These are phyloP conservation scores for Jatropha curcas DNA, from an alignment of 345 rosid species.

Conservation along the genomic window DNA sequence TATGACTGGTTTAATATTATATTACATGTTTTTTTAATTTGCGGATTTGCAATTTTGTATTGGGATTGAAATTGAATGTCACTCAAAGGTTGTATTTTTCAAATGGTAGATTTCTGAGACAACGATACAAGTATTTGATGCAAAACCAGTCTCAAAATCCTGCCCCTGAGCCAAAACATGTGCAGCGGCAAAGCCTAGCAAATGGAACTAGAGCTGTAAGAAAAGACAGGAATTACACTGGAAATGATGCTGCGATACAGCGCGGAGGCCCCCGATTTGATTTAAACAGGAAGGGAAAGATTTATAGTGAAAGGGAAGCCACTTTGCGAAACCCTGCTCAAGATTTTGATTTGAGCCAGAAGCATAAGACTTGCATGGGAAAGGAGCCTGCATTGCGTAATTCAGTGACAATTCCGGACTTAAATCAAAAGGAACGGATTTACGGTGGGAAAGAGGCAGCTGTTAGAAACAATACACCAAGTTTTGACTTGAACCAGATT, in stretches of 20 bases:
- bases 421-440: constrained; percentile 41
- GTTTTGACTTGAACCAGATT: constrained; percentile 83
- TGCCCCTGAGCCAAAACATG: constrained; percentile 4
- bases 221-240: constrained; percentile 28
- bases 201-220: constrained; percentile 21
- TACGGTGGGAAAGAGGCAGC: constrained; percentile 44
- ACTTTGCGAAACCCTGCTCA: constrained; percentile 10
- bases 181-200: constrained; percentile 25
- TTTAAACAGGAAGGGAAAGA: constrained; percentile 42
- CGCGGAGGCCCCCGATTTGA: constrained; percentile 27
- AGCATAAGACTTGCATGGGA: constrained; percentile 31
- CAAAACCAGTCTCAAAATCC: constrained; percentile 42
- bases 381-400: constrained; percentile 27
- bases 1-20: background rate
- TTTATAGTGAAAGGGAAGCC: constrained; percentile 19
- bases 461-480: constrained; percentile 32
- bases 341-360: constrained; percentile 44
- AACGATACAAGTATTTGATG: constrained; percentile 53
- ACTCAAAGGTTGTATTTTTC: background rate
- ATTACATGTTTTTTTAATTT: constrained; percentile 11
- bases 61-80: background rate
- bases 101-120: constrained; percentile 61
- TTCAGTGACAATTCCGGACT: constrained; percentile 21
- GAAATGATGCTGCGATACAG: constrained; percentile 31
- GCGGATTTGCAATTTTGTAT: background rate